Percentiles rank a stretch among this genome's conserved stretches.
These are phyloP conservation scores for Fusarium globosum DNA, from an alignment of 2,329 filamentous ascomycete genomes.

Conservation along the genomic window DNA sequence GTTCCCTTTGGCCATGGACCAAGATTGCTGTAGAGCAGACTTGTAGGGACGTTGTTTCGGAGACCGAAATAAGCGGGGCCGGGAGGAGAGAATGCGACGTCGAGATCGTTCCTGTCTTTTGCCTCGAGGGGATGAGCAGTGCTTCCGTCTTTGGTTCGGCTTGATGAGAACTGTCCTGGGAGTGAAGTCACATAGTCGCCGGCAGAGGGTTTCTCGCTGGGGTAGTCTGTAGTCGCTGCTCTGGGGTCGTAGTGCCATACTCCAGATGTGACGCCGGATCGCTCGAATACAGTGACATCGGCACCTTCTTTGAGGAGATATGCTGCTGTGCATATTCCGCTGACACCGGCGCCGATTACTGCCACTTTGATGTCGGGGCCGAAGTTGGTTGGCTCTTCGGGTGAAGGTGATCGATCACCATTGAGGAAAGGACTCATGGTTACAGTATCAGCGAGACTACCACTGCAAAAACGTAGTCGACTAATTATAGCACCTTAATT, in stretches of 20 bases:
- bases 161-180: conserved; percentile 13
- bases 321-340: conserved; percentile 53
- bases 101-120: background rate
- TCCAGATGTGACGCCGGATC: conserved; percentile 49
- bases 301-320: conserved; percentile 51
- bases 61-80: conserved; percentile 67
- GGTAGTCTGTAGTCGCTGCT: conserved; percentile 46
- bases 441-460: fast-evolving
- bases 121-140: background rate
- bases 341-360: conserved; percentile 55
- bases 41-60: conserved; percentile 81
- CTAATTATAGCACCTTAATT: fast-evolving
- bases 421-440: conserved; percentile 25
- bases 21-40: conserved; percentile 56
- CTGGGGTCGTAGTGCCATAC: conserved; percentile 54
- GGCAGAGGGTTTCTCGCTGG: conserved; percentile 44
- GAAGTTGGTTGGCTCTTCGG: conserved; percentile 1
- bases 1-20: conserved; percentile 68
- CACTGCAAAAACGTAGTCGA: fast-evolving
- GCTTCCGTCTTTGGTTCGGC: fast-evolving
- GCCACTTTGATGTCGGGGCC: conserved; percentile 45
- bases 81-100: conserved; percentile 39
- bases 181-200: conserved; percentile 43
- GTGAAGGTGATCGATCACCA: conserved; percentile 7
- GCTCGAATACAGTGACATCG: conserved; percentile 53